Base-by-base conservation (phyloP, 768 basidiomycete species). In the Lentinula detonsa region DNA sequence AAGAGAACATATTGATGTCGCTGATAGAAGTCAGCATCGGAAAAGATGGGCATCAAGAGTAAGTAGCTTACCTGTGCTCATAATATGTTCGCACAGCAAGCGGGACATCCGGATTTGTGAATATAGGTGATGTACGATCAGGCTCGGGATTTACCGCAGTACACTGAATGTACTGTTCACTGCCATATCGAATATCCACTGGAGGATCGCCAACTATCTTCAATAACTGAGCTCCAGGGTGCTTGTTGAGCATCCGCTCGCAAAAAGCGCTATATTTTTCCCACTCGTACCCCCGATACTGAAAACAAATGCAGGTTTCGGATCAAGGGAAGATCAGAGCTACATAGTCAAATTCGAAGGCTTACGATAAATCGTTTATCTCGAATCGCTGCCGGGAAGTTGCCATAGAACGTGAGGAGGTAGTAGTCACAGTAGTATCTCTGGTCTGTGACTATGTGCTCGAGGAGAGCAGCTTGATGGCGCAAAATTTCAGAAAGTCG, bases 201-300 rank as follows among this genome's bases (percentile, higher is more conserved):
- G 88, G 81, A 3, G 95, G 92, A 52, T 95, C 90, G 18, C 87
- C 85, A 39, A 81, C 77, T 1, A 76, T 78, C 69, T 88, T 91
- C 51, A 96, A 74, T 9, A 97, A 72, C 61, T 89, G 89, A 4
- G 95, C 91, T 21, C 86, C 86, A 3, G 91, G 88, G 72, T 94
- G 91, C 70, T 95, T 96, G 72, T 86, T 88, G 58, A 95, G 84
- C 86, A 97, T 91, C 40, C 90, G 79, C 71, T 98, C 94, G 73
- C 92, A 93, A 76, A 91, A 93, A 2, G 89, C 84, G 6, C 87
- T 88, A 63, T 87, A 93, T 68, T 92, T 95, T 75, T 98, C 95
- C 93, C 91, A 94, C 68, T 94, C 93, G 68, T 87, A 91, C 1
- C 95, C 96, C 49, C 96, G 92, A 71, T 95, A 95, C 92, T 94